Conservation (phyloP, 108 stramenopile species). For the Schizochytrium sp. region DNA sequence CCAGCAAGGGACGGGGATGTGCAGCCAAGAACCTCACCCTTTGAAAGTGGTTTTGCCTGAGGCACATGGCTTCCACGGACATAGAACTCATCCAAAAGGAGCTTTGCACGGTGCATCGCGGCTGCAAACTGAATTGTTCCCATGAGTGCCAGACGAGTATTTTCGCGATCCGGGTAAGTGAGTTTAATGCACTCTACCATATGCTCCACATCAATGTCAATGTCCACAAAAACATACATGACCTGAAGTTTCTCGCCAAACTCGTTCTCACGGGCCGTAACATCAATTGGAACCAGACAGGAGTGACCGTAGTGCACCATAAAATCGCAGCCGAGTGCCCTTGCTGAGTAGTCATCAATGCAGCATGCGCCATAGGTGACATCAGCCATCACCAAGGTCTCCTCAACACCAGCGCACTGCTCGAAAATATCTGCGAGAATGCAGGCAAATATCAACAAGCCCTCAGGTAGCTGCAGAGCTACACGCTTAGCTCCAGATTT, state of each 20-base stretch:
- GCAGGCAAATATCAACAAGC: constrained; percentile 93
- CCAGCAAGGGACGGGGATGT: constrained; percentile 85
- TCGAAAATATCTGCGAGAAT: constrained; percentile 90
- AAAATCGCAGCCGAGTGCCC: constrained; percentile 87
- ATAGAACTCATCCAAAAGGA: constrained; percentile 69
- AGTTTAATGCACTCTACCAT: constrained; percentile 82
- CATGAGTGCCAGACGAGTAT: constrained; percentile 71
- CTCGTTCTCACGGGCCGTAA: constrained; percentile 71
- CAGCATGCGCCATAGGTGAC: constrained; percentile 99
- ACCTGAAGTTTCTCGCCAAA: constrained; percentile 73
- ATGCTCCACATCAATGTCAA: constrained; percentile 88
- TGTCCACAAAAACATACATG: constrained; percentile 98
- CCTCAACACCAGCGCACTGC: constrained; percentile 75
- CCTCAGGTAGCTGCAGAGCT: constrained; percentile 97
- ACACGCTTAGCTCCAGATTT: constrained; percentile 77
- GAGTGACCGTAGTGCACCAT: constrained; percentile 98
- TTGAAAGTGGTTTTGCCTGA: constrained; percentile 87
- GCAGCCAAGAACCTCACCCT: constrained; percentile 95
- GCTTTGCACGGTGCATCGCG: constrained; percentile 83
- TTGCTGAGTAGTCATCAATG: constrained; percentile 93
- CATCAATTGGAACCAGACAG: constrained; percentile 93
- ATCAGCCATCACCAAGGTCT: constrained; percentile 90
- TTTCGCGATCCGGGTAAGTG: constrained; percentile 29
- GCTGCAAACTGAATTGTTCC: constrained; percentile 90
- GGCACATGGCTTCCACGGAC: constrained; percentile 57